These are phyloP conservation scores for Huntiella moniliformis DNA, from an alignment of 2,329 filamentous ascomycete genomes.

Conservation along the genomic window DNA sequence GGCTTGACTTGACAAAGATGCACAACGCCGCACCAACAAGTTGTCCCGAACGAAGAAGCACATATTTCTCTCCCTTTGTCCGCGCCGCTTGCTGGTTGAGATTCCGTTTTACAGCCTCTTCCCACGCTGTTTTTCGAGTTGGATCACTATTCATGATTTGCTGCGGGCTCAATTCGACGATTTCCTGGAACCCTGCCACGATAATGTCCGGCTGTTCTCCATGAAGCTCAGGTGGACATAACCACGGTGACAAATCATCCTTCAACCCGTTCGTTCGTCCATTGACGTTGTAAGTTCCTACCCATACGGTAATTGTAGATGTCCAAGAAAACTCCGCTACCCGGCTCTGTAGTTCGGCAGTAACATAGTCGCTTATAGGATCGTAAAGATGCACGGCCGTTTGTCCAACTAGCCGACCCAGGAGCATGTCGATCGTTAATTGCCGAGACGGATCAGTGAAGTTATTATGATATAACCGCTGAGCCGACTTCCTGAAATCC, in stretches of 20 bases:
- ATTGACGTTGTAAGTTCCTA: constrained; percentile 90
- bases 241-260: constrained; percentile 68
- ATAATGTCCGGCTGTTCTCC: constrained; percentile 63
- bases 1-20: constrained; percentile 69
- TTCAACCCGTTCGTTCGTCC: constrained; percentile 62
- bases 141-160: constrained; percentile 99
- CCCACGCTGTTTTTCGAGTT: constrained; percentile 67
- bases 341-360: constrained; percentile 50
- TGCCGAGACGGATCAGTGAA: constrained; percentile 87
- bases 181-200: constrained; percentile 89
- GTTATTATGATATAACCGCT: constrained; percentile 91
- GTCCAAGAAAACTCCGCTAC: constrained; percentile 56
- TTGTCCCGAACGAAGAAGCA: constrained; percentile 77
- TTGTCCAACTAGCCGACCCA: constrained; percentile 73
- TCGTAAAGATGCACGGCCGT: constrained; percentile 72
- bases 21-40: constrained; percentile 85
- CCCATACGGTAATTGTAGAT: constrained; percentile 54
- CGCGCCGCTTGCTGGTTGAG: constrained; percentile 53
- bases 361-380: constrained; percentile 82
- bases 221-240: constrained; percentile 44
- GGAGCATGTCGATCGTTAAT: constrained; percentile 81
- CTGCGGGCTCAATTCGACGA: constrained; percentile 91
- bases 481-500: constrained; percentile 88
- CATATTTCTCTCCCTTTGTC: constrained; percentile 58
- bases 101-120: constrained; percentile 56